Conservation (phyloP, 2,329 filamentous ascomycete genomes). For the Colletotrichum camelliae region DNA sequence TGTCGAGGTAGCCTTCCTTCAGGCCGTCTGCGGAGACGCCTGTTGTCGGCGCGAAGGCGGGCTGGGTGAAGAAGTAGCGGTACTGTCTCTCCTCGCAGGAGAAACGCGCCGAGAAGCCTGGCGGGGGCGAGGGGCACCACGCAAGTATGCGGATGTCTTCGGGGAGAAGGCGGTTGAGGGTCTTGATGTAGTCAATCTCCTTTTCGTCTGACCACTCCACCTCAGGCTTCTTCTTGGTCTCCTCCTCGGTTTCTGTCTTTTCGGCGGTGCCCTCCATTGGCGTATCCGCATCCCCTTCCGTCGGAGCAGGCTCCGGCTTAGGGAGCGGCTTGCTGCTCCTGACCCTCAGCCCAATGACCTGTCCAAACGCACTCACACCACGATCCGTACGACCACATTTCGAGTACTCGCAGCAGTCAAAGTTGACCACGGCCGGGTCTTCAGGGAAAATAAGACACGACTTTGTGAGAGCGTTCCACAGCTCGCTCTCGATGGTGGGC, state of each 20-base stretch:
- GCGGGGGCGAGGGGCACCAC: slow-evolving; percentile 86
- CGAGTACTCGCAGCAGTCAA: slow-evolving; percentile 86
- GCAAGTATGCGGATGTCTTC: slow-evolving; percentile 89
- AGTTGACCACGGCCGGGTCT: slow-evolving; percentile 70
- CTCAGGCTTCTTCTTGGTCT: slow-evolving; percentile 28
- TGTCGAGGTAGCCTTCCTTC: slow-evolving; percentile 82
- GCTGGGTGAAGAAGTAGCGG: slow-evolving; percentile 97
- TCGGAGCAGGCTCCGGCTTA: slow-evolving; percentile 21
- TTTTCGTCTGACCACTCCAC: slow-evolving; percentile 67
- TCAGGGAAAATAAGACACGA: slow-evolving; percentile 80
- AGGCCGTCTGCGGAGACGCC: slow-evolving; percentile 42
- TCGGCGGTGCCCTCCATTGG: slow-evolving; percentile 56
- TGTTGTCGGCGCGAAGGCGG: slow-evolving; percentile 76
- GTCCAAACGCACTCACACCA: slow-evolving; percentile 95
- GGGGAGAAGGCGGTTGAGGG: slow-evolving; percentile 88
- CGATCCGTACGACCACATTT: slow-evolving; percentile 94
- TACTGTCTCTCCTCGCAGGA: slow-evolving; percentile 91
- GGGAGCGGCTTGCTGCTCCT: slow-evolving; percentile 76
- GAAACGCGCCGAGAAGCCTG: slow-evolving; percentile 88
- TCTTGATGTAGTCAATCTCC: slow-evolving; percentile 81
- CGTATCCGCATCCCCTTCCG: slow-evolving; percentile 24
- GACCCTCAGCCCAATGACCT: slow-evolving; percentile 85
- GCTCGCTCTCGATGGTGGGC: slow-evolving; percentile 88
- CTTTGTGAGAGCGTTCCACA: slow-evolving; percentile 90
- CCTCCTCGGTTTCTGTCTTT: slow-evolving; percentile 21